Evolutionary conservation across 345 rosid genomes (phyloP), one percentile per base, ranked within the genome.

Genomic region (Camelina neglecta): DNA sequence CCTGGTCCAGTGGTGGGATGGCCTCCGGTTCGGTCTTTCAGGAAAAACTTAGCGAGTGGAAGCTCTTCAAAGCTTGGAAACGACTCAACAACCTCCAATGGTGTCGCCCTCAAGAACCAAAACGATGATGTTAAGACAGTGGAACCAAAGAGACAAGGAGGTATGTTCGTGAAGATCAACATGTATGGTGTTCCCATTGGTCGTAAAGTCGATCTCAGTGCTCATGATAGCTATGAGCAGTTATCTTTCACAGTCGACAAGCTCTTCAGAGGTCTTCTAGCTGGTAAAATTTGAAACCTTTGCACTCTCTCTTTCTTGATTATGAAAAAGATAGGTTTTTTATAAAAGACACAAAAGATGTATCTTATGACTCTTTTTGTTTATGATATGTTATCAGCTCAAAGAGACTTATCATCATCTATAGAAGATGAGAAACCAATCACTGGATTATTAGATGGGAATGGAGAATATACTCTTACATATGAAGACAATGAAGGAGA

Each of bases 101-200:
- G 68, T 66, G 61, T 77, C 48, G n/a, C 16, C 35, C 71, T 70
- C 78, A 86, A 84, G 82, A 79, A 44, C 59, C 75, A 79, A 68
- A 6, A 39, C 72, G 44, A 60, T 80, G 20, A 71, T 67, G 35
- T 79, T 86, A 77, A 79, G 75, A 26, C 11, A 26, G 12, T 16
- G 56, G 75, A 63, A 64, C 49, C 42, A 23, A 69, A 49, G 57
- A 74, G 45, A 44, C 69, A 91, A 82, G 76, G 57, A 83, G 86
- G 92, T 42, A 63, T 84, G 75, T 91, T 93, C 66, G 96, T 93
- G 69, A 96, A 96, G 87, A 93, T 96, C 76, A 96, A 96, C 47
- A 96, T 96, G 99, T 90, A 93, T 64, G 99, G 98, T 55, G 90
- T 96, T 64, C 96, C 98, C 2, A 96, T 96, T 44, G 99, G 99